Percentiles rank a stretch among this genome's conserved stretches.
phyloP scores from a whole-genome alignment of 306 rosid species.

The Fagus sylvatica region DNA sequence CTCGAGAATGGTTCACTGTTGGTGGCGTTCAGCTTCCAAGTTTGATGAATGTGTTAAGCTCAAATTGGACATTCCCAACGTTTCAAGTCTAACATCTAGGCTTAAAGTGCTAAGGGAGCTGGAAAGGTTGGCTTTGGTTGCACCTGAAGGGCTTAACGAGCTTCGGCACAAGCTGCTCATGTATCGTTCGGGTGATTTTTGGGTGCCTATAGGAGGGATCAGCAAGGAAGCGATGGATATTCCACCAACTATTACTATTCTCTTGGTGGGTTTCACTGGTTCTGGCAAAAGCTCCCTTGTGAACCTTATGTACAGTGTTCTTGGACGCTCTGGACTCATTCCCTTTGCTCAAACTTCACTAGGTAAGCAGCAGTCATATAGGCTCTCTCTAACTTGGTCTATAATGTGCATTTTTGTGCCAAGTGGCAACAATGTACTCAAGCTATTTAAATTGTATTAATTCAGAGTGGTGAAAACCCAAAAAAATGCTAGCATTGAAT shows the following conservation, averaged over 20 bases:
- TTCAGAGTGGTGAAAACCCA: background rate
- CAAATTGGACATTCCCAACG: conserved; percentile 25
- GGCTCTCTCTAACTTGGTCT: background rate
- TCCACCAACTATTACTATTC: conserved; percentile 40
- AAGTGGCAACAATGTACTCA: background rate
- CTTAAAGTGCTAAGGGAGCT: conserved; percentile 35
- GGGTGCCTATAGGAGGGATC: conserved; percentile 46
- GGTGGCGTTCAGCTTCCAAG: conserved; percentile 40
- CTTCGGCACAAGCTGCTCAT: conserved; percentile 38
- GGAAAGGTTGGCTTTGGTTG: conserved; percentile 42
- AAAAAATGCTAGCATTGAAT: background rate
- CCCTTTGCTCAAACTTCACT: conserved; percentile 42
- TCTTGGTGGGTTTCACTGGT: conserved; percentile 40
- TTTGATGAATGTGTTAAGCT: conserved; percentile 29
- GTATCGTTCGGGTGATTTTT: conserved; percentile 44
- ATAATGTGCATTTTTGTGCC: background rate
- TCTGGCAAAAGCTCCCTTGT: conserved; percentile 48
- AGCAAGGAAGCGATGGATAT: conserved; percentile 38
- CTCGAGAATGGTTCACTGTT: conserved; percentile 14
- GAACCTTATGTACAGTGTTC: conserved; percentile 44
- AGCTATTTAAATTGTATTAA: background rate
- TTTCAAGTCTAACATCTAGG: conserved; percentile 25
- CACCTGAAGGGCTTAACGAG: conserved; percentile 33
- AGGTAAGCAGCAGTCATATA: background rate
- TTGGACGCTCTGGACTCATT: conserved; percentile 49